phyloP scores from a whole-genome alignment of 306 rosid genomes.

The Hippophae rhamnoides region DNA sequence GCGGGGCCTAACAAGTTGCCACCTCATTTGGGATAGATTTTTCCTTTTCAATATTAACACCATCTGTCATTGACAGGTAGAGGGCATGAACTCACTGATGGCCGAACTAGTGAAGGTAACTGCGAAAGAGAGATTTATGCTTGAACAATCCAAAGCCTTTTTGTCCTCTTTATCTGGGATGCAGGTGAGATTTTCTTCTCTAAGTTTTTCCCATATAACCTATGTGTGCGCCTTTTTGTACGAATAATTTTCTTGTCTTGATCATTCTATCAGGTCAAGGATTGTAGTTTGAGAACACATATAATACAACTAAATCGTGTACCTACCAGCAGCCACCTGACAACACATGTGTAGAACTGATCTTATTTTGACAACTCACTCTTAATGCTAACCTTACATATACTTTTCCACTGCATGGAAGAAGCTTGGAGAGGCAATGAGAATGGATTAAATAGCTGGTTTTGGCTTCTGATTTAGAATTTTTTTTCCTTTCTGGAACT shows the following conservation, averaged over 20 bases:
- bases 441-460: conserved; percentile 51
- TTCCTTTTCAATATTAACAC: conserved; percentile 5
- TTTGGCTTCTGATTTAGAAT: conserved; percentile 49
- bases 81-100: conserved; percentile 68
- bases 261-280: conserved; percentile 49
- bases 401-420: conserved; percentile 48
- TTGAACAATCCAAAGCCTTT: conserved; percentile 71
- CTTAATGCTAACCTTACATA: conserved; percentile 74
- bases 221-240: conserved; percentile 2
- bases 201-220: conserved; percentile 3
- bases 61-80: conserved; percentile 46
- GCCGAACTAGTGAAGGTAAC: conserved; percentile 74
- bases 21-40: too few relatives aligned
- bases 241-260: background rate
- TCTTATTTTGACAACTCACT: conserved; percentile 57
- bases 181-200: conserved; percentile 42
- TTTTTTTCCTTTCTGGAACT: conserved; percentile 28
- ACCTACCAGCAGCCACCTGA: conserved; percentile 55
- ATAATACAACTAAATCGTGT: conserved; percentile 53
- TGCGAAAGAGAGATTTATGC: conserved; percentile 58
- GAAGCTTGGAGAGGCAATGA: conserved; percentile 55
- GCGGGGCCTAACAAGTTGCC: too few relatives aligned
- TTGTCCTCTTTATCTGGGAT: conserved; percentile 64
- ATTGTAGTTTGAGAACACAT: conserved; percentile 85
- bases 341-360: conserved; percentile 80